A percentile compares a stretch with the other conserved stretches of the same genome.
Evolutionary conservation across 495 filamentous ascomycete species (phyloP).

Genomic region (Hypoxylon subgilvum): DNA sequence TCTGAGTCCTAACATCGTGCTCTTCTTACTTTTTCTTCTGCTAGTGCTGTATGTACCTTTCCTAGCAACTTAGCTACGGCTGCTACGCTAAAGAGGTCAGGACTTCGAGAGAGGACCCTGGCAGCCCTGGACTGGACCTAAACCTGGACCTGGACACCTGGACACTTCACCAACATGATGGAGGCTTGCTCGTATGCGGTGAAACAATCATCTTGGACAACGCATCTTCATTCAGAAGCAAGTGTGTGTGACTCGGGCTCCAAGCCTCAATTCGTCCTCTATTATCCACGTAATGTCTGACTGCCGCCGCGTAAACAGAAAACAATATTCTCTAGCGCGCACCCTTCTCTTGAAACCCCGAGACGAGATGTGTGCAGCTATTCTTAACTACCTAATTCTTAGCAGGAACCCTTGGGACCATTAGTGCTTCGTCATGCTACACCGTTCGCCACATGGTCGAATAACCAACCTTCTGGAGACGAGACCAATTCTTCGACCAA

Average conservation of each 20-base stretch:
- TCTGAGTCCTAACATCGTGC: constrained; percentile 5
- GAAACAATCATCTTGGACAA: constrained; percentile 38
- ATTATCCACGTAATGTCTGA: constrained; percentile 19
- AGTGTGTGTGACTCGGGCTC: not conserved
- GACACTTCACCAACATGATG: constrained; percentile 28
- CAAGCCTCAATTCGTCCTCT: not conserved
- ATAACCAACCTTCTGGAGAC: constrained; percentile 20
- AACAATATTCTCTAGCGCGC: constrained; percentile 15
- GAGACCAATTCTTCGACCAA: constrained; percentile 22
- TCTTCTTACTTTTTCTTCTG: too few relatives aligned
- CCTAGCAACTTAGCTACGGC: too few relatives aligned
- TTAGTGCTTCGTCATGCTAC: constrained; percentile 28
- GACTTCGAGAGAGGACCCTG: too few relatives aligned
- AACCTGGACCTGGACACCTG: too few relatives aligned
- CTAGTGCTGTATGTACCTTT: too few relatives aligned
- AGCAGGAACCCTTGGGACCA: constrained; percentile 15
- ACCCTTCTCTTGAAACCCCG: constrained; percentile 13
- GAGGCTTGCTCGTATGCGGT: constrained; percentile 26
- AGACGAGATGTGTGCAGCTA: constrained; percentile 27
- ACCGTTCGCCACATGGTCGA: constrained; percentile 18
- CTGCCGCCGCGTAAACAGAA: not conserved
- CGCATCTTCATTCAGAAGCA: constrained; percentile 19
- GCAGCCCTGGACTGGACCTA: not conserved
- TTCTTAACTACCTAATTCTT: too few relatives aligned
- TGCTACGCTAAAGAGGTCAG: too few relatives aligned